These are phyloP conservation scores for Phytophthora rubi DNA, from an alignment of 352 stramenopile species.

Conservation along the genomic window DNA sequence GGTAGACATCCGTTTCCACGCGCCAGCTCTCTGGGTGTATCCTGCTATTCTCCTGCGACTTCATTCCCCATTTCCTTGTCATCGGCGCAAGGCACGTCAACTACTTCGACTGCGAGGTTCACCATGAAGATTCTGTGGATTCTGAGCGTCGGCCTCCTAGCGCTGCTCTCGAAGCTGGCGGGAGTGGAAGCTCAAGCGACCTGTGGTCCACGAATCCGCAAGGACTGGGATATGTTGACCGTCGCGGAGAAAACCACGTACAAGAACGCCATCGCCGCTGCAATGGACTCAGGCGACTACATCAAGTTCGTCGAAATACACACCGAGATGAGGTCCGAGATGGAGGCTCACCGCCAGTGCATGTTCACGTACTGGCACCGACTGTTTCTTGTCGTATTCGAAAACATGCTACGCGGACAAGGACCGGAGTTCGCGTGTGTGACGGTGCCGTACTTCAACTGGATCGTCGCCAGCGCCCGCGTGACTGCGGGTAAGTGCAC, in stretches of 20 bases:
- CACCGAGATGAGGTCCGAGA: constrained; percentile 62
- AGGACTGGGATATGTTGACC: constrained; percentile 48
- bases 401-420: constrained; percentile 84
- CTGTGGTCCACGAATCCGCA: constrained; percentile 47
- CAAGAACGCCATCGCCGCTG: constrained; percentile 46
- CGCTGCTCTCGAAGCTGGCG: background rate
- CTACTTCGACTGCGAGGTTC: background rate
- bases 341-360: constrained; percentile 60
- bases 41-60: background rate
- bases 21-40: background rate
- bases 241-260: constrained; percentile 49
- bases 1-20: background rate
- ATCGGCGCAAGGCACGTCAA: background rate
- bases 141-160: constrained; percentile 6
- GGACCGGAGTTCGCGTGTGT: constrained; percentile 62
- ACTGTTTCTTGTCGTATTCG: constrained; percentile 65
- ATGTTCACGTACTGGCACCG: constrained; percentile 90
- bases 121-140: constrained; percentile 19
- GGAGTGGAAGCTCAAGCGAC: constrained; percentile 8
- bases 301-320: constrained; percentile 72
- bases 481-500: constrained; percentile 45
- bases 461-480: constrained; percentile 55
- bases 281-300: constrained; percentile 65
- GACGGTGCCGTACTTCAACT: constrained; percentile 86
- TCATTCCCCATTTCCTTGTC: background rate